Conservation (phyloP, 2,329 filamentous ascomycete genomes). For the Penicillium polonicum region DNA sequence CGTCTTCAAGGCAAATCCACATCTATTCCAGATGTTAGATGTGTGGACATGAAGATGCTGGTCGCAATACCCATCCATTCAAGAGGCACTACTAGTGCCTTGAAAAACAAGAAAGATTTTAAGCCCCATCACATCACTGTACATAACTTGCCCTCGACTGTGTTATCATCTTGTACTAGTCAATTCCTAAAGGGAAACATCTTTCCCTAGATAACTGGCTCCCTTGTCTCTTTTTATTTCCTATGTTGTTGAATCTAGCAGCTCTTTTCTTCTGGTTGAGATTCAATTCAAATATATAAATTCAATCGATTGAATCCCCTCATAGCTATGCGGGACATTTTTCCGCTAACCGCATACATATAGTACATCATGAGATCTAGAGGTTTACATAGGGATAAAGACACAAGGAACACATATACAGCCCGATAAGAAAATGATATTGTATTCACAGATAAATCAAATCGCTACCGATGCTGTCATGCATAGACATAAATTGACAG, state of each 20-base stretch:
- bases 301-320: background rate
- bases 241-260: conserved; percentile 30
- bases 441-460: conserved; percentile 30
- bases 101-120: conserved; percentile 21
- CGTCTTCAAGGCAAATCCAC: background rate
- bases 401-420: conserved; percentile 5
- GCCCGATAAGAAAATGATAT: conserved; percentile 19
- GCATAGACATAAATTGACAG: conserved; percentile 26
- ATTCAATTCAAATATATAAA: conserved; percentile 13
- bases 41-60: conserved; percentile 3
- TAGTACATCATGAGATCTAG: background rate
- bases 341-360: background rate
- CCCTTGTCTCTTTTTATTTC: conserved; percentile 29
- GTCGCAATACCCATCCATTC: conserved; percentile 10
- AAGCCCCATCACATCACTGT: conserved; percentile 27
- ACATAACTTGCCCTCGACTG: conserved; percentile 32
- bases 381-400: background rate
- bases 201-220: conserved; percentile 18
- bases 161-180: conserved; percentile 35
- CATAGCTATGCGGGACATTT: background rate
- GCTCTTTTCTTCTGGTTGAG: conserved; percentile 22
- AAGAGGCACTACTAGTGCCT: conserved; percentile 11
- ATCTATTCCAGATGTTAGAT: background rate
- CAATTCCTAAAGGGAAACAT: conserved; percentile 26
- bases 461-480: conserved; percentile 31